A percentile compares a stretch with the other conserved stretches of the same genome.
phyloP scores from a whole-genome alignment of 2,329 filamentous ascomycete genomes.

The Botryotinia calthae region DNA sequence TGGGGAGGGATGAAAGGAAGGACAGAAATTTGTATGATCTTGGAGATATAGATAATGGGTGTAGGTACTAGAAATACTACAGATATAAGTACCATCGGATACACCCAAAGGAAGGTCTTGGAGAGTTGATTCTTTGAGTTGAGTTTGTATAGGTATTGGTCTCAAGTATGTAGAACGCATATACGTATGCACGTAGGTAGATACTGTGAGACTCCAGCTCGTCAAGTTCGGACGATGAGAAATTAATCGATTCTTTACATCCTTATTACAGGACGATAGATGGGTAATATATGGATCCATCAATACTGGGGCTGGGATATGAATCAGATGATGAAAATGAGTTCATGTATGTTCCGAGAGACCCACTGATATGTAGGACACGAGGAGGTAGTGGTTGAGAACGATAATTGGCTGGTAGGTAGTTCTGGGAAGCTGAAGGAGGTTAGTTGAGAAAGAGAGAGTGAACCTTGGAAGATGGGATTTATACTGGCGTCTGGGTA shows the following conservation, averaged over 20 bases:
- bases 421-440: not conserved
- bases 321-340: not conserved
- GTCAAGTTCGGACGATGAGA: not conserved
- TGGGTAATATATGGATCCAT: not conserved
- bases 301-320: not conserved
- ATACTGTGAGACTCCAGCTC: not conserved
- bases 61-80: no score
- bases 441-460: not conserved
- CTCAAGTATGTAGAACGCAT: not conserved
- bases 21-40: not conserved
- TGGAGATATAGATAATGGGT: no score
- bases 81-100: not conserved
- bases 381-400: not conserved
- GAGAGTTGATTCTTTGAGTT: not conserved
- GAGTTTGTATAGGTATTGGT: not conserved
- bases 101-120: not conserved
- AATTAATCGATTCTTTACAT: not conserved
- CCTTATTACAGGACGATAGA: not conserved
- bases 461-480: not conserved
- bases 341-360: not conserved
- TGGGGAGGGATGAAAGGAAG: not conserved
- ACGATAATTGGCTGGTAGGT: not conserved
- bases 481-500: not conserved
- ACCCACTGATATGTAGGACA: not conserved
- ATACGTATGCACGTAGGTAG: not conserved